A percentile compares a stretch with the other conserved stretches of the same genome.
Evolutionary conservation across 148 eudicot genomes (phyloP).

Genomic region (Euryodendron excelsum): DNA sequence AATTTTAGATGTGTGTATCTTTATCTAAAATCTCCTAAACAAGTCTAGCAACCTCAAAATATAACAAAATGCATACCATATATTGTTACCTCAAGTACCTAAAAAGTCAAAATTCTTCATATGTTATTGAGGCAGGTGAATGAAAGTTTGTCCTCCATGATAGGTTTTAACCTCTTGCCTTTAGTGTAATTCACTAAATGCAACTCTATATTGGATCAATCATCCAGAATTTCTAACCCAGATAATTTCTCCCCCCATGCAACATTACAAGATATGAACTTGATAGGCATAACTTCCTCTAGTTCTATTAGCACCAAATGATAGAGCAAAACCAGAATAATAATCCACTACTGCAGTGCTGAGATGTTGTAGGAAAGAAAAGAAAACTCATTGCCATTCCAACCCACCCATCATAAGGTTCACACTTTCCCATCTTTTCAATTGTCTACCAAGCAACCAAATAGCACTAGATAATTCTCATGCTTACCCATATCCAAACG

Average conservation of each 20-base stretch:
- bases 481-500: slow-evolving; percentile 73
- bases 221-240: neutral
- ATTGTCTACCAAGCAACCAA: slow-evolving; percentile 2
- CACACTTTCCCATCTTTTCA: neutral
- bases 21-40: too few species aligned
- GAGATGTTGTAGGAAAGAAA: neutral
- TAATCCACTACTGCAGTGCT: neutral
- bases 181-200: neutral
- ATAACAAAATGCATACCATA: too few species aligned
- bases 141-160: neutral
- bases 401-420: neutral
- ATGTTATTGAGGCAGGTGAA: neutral
- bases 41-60: neutral
- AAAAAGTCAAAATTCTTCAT: neutral
- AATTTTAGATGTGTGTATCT: too few species aligned
- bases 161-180: neutral
- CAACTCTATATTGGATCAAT: neutral
- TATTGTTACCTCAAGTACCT: too few species aligned
- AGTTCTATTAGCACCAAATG: neutral
- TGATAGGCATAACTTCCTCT: neutral
- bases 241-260: neutral
- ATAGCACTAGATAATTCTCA: neutral
- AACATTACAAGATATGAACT: neutral
- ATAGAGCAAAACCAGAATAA: neutral
- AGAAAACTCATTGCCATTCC: neutral